A percentile compares a stretch with the other conserved stretches of the same genome.
These are phyloP conservation scores for Schoenoplectus tabernaemontani DNA, from an alignment of 202 grass and related monocot genomes.

Conservation along the genomic window DNA sequence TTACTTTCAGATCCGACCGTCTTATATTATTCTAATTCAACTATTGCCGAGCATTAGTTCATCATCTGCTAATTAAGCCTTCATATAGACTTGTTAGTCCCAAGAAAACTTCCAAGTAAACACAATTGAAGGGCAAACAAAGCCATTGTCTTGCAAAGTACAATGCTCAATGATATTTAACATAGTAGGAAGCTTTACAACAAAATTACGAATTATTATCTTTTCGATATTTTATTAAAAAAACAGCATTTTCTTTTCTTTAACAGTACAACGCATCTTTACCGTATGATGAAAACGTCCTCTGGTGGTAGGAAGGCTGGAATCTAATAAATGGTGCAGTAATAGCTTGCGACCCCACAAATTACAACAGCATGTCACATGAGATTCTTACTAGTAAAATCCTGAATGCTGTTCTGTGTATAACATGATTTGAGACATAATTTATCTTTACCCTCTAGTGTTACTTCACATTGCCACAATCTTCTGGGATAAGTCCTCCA, in stretches of 20 bases:
- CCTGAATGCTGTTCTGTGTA: neutral
- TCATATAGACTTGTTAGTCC: neutral
- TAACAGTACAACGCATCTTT: neutral
- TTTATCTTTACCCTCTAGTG: constrained; percentile 6
- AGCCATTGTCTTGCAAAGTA: neutral
- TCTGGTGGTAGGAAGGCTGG: neutral
- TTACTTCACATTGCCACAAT: constrained; percentile 11
- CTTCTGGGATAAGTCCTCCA: constrained; percentile 13
- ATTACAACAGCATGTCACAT: constrained; percentile 3
- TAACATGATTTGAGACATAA: neutral
- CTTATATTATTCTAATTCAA: neutral
- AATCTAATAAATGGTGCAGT: neutral
- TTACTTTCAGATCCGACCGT: neutral
- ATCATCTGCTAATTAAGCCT: neutral
- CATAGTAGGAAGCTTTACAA: neutral
- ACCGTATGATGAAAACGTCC: neutral
- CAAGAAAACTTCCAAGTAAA: neutral
- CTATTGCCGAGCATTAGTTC: neutral
- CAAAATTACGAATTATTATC: neutral
- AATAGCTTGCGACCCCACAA: neutral
- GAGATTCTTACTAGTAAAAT: neutral
- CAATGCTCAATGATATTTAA: neutral
- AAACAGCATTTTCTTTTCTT: constrained; percentile 1
- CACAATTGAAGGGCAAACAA: neutral
- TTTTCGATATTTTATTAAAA: neutral